A percentile compares a stretch with the other conserved stretches of the same genome.
Conservation (phyloP, 2,329 filamentous ascomycete genomes). For the Talaromyces sp. region DNA sequence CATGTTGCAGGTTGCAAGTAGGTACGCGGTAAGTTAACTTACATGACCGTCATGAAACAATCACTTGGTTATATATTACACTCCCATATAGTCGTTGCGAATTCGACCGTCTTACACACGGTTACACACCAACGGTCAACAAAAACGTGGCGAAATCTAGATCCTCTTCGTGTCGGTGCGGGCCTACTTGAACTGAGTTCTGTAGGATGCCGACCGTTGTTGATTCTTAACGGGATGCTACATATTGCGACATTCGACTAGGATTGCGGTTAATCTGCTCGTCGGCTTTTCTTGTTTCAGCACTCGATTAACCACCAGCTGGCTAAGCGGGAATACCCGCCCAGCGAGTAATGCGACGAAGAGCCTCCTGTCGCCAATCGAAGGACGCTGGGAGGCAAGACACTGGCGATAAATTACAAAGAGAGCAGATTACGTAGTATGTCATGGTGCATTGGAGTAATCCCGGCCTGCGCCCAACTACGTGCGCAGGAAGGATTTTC, state of each 20-base stretch:
- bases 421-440: background rate
- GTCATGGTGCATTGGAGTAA: conserved; percentile 6
- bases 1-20: background rate
- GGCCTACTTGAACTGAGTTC: background rate
- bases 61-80: background rate
- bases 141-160: conserved; percentile 6
- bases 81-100: background rate
- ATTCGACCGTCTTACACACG: background rate
- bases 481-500: background rate
- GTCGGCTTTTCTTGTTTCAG: background rate
- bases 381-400: background rate
- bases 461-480: background rate
- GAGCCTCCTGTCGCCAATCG: background rate
- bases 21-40: background rate
- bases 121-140: conserved; percentile 3
- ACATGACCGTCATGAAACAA: background rate
- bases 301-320: background rate
- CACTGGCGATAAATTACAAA: background rate
- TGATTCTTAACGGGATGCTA: background rate
- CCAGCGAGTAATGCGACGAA: no score
- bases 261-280: background rate
- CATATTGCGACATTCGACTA: background rate
- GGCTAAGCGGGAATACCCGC: background rate
- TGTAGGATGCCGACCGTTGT: background rate
- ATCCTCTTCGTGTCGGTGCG: background rate